These are phyloP conservation scores for Tagetes patula DNA, from an alignment of 129 eudicot genomes.

Conservation along the genomic window DNA sequence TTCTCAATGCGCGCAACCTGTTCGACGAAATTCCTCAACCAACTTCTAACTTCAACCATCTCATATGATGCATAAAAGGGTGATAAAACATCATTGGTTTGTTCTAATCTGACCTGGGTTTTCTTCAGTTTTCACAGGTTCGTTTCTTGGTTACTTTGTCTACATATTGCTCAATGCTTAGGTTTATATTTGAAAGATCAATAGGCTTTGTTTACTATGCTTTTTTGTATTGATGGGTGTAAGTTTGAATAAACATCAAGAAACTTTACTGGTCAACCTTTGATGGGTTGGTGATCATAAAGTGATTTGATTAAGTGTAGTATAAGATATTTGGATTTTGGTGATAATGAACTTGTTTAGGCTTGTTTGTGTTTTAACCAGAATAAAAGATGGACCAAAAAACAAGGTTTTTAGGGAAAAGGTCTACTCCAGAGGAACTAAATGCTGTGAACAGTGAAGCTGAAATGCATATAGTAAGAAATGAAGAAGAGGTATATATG, in stretches of 20 bases:
- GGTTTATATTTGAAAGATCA: neutral
- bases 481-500: slow-evolving; percentile 53
- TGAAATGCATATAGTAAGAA: slow-evolving; percentile 26
- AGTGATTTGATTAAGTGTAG: neutral
- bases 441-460: slow-evolving; percentile 36
- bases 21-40: slow-evolving; percentile 26
- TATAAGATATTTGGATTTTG: too few relatives aligned
- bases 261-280: neutral
- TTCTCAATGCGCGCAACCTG: neutral
- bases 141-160: neutral
- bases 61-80: neutral
- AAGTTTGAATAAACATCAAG: neutral
- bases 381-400: slow-evolving; percentile 59
- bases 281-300: neutral
- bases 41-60: neutral
- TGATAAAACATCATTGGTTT: neutral
- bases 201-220: slow-evolving; percentile 10
- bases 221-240: slow-evolving; percentile 18
- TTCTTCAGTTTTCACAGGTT: slow-evolving; percentile 24
- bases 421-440: slow-evolving; percentile 42
- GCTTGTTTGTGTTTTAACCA: slow-evolving; percentile 21
- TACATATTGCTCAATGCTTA: slow-evolving; percentile 5
- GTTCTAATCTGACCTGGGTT: slow-evolving; percentile 9
- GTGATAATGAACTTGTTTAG: neutral
- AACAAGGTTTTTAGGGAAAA: slow-evolving; percentile 52